Evolutionary conservation across 768 basidiomycete species (phyloP), one percentile per base, ranked within the genome.

Genomic region (Pilatotrama ljubarskyi): DNA sequence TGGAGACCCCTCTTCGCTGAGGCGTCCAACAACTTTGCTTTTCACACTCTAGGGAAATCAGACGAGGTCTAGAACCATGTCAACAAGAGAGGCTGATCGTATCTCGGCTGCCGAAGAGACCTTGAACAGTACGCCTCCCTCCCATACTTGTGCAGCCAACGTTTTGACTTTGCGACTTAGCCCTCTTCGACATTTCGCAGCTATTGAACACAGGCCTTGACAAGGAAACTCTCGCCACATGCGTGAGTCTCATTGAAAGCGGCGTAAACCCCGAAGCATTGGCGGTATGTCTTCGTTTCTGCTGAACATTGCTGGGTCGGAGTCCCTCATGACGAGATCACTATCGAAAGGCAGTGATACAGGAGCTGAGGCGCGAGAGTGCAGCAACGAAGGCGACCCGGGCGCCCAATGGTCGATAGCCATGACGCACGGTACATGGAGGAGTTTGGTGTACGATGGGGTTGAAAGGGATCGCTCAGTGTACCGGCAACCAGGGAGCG

Each of bases 191-290:
- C 60, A 90, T 96, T 55, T 93, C 94, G 18, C 91, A 94, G 74
- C 75, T 95, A 46, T 75, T 96, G 50, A 90, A 94, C 63, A 95
- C 94, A 0, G 84, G 88, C 58, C 80, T 96, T 41, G 93, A 95
- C 76, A 92, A 90, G 68, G 90, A 93, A 70, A 92, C 91, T 2
- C 82, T 96, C n/a, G 92, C 90, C 36, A 94, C 90, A 24, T 96
- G 94, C 71, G 86, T 96, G 22, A 83, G 87, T 40, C 87, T 96
- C 88, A 93, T 96, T 66, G 94, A 96, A 75, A 87, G 84, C 61
- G 94, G 94, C 17, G 91, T 90, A 47, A 96, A 95, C 72, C 92
- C 94, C 11, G 93, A 95, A 68, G 93, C 93, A 0, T 79, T 96
- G 46, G 94, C 93, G 66, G 94, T 95, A 70, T 55, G 86, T 75